Percentiles rank a stretch among this genome's conserved stretches.
Conservation (phyloP, 257 asterid species). For the Nicotiana sylvestris region DNA sequence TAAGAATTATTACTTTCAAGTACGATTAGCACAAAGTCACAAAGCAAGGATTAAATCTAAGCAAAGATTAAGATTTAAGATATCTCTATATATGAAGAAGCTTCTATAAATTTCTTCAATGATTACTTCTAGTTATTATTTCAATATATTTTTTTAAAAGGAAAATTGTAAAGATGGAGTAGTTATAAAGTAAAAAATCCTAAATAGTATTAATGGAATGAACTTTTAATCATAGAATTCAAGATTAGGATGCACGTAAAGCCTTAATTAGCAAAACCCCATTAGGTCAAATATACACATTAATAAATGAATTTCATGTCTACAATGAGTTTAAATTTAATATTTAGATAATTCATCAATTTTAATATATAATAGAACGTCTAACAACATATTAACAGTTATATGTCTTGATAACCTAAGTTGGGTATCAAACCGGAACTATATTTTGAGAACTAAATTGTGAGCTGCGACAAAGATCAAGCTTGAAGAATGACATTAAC, state of each 20-base stretch:
- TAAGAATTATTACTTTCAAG: not conserved
- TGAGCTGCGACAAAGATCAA: too few species aligned
- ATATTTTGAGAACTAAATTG: too few species aligned
- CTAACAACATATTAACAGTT: too few species aligned
- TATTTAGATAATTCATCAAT: too few species aligned
- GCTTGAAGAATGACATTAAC: too few species aligned
- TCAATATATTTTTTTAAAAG: not conserved
- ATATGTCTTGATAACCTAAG: too few species aligned
- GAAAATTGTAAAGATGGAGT: not conserved
- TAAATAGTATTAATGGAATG: not conserved
- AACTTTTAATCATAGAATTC: not conserved
- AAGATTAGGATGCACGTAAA: conserved; percentile 4
- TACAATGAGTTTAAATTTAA: too few species aligned
- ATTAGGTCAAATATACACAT: not conserved
- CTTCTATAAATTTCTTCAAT: not conserved
- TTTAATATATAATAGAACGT: too few species aligned
- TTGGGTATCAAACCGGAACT: too few species aligned
- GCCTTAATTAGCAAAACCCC: not conserved
- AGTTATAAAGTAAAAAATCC: not conserved
- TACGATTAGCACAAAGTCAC: not conserved
- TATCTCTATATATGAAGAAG: not conserved
- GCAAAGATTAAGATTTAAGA: not conserved
- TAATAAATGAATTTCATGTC: not conserved
- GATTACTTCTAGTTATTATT: not conserved
- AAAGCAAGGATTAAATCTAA: not conserved